Evolutionary conservation across 495 filamentous ascomycete species (phyloP), one percentile per base, ranked within the genome.

Genomic region (Penicillium taxi): DNA sequence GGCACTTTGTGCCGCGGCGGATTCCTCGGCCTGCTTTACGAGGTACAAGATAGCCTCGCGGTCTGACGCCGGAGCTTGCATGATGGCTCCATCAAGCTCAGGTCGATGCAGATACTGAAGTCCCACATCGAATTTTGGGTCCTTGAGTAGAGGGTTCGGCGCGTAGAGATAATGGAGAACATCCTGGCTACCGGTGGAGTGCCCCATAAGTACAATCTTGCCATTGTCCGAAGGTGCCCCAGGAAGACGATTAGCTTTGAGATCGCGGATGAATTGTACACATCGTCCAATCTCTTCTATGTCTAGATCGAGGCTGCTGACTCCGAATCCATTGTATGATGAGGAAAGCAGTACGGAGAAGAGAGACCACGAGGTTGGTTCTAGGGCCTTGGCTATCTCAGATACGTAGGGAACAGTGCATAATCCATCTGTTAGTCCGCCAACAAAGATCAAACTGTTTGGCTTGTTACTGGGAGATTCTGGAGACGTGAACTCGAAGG

Each of bases 121-220:
- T 7, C 53, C 52, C 7, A 43, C 18, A 25, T 52, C 48, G 17
- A 48, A 56, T 12, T 55, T 39, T 2, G 39, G 50, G 13, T 39
- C 21, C 24, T 29, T 30, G 8, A 58, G 37, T 6, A 58, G 20
- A 14, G 61, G 65, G 32, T 61, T 64, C 2, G 53, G 41, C 9
- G 61, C 40, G 33, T 59, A 43, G n/a, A 84, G 59, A 50, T 91
- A 94, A 38, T 84, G 76, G 58, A 96, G 71, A 21, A 84, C 77
- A 51, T 94, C 87, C 64, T 94, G 91, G 42, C 83, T 86, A 2
- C 91, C 91, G 0, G 81, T 86, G 2, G 82, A 88, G 45, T 94
- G 86, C 7, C 91, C 91, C 73, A 98, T 77, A 8, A 96, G 55
- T 6, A 90, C 80, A n/a, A 94, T 64, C 51, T 81, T 85, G 8